Evolutionary conservation across 202 grass and related monocot genomes (phyloP).

Genomic region (Digitaria exilis): DNA sequence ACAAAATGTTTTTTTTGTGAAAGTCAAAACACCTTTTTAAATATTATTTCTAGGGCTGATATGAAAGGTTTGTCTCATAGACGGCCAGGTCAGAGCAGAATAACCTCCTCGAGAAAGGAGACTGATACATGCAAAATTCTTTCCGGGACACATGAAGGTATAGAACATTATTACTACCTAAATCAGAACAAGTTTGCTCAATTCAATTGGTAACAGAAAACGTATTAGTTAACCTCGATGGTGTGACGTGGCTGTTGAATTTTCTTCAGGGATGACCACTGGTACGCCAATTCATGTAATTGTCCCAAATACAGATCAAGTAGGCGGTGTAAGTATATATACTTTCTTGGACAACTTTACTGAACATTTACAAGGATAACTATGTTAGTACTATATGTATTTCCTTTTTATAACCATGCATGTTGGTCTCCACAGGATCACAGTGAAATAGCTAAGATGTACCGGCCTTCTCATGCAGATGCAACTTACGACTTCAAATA

Average conservation of each 20-base stretch:
- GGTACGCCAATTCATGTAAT: conserved; percentile 89
- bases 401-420: conserved; percentile 16
- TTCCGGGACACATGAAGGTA: conserved; percentile 81
- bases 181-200: too few relatives aligned
- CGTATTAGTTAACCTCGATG: too few relatives aligned
- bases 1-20: too few relatives aligned
- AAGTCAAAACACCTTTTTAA: too few relatives aligned
- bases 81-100: conserved; percentile 95
- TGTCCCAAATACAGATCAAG: conserved; percentile 97
- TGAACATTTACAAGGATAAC: conserved; percentile 6
- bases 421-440: conserved; percentile 69
- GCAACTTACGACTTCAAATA: conserved; percentile 98
- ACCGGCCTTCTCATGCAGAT: conserved; percentile 94
- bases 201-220: too few relatives aligned
- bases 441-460: conserved; percentile 84
- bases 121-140: conserved; percentile 94
- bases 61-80: conserved; percentile 36
- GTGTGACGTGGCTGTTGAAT: not conserved
- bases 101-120: conserved; percentile 94
- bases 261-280: conserved; percentile 79
- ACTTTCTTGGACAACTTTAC: not conserved
- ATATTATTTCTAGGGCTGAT: too few relatives aligned
- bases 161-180: too few relatives aligned
- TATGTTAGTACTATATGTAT: too few relatives aligned
- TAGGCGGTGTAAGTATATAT: conserved; percentile 74